Evolutionary conservation across 2,329 filamentous ascomycete genomes (phyloP), one percentile per base, ranked within the genome.

Genomic region (Leptoxyphium fumago): DNA sequence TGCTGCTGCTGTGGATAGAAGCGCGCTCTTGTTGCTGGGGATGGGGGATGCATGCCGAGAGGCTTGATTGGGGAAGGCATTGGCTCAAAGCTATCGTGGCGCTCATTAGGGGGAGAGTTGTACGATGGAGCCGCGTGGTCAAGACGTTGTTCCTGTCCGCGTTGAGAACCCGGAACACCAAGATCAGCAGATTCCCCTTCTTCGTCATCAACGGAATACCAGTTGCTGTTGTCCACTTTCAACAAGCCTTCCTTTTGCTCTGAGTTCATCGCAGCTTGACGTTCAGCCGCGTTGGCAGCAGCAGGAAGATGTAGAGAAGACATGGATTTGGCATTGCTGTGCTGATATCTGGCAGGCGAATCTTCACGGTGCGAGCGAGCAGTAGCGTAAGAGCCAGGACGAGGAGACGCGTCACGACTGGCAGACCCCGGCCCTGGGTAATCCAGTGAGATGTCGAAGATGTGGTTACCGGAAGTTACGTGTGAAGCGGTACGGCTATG

Each of bases 141-240:
- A 13, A 15, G 13, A 36, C 15, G 15, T 36, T 36, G 32, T 14
- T 44, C 43, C 38, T 45, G 44, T 36, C 41, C 45, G 21, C 44
- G 34, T 29, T 44, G 48, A 18, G 45, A 49, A 26, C 48, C 48
- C 10, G 53, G 52, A 15, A 49, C 48, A 13, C 48, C 52, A 5
- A 59, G 60, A 50, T 49, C 55, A 4, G 47, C 46, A 11, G 28
- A 32, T 2, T 50, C 50, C 11, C 52, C 48, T 9, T 53, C 51
- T 11, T 58, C 55, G 29, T 36, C 32, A 9, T 56, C 57, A 10
- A 59, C 39, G 7, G 68, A 62, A 43, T 67, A 68, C 69, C 69
- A 72, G 43, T 71, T 71, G 50, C 70, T 66, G 36, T 61, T 62
- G 5, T 36, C 32, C 15, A 5, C 15, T 36, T 13, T 13, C 28